Conservation (phyloP, 805 yeast genomes). For the Kodamaea laetipori region DNA sequence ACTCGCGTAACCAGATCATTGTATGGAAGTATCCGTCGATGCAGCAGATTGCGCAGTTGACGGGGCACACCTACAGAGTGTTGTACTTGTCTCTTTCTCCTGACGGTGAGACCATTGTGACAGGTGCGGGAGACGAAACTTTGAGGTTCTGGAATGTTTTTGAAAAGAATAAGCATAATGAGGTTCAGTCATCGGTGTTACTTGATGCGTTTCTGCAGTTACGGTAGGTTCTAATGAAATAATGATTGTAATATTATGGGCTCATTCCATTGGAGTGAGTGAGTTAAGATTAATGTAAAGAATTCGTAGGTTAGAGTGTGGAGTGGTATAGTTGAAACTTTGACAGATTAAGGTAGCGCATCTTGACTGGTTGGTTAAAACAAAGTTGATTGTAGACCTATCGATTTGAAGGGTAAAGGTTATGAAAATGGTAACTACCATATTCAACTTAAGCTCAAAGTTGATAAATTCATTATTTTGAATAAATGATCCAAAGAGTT, state of each 20-base stretch:
- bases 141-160: conserved; percentile 93
- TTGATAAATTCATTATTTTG: no score
- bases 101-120: conserved; percentile 94
- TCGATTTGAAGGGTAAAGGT: background rate
- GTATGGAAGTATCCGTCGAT: conserved; percentile 93
- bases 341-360: no score
- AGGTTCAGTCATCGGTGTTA: conserved; percentile 61
- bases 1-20: conserved; percentile 83
- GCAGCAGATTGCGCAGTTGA: conserved; percentile 90
- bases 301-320: no score
- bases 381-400: background rate
- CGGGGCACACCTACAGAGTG: conserved; percentile 94
- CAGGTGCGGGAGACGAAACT: conserved; percentile 99
- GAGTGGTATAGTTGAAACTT: background rate
- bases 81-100: conserved; percentile 87
- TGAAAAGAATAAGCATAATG: conserved; percentile 66
- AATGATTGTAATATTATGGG: conserved; percentile 8
- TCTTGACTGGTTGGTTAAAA: no score
- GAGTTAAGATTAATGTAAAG: no score
- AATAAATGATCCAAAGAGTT: background rate
- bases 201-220: conserved; percentile 76
- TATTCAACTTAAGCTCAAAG: no score
- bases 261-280: background rate
- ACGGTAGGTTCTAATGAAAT: conserved; percentile 39
- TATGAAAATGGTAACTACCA: no score